These are phyloP conservation scores for Microbotryum saponariae DNA, from an alignment of 1,284 basidiomycete species.

Conservation along the genomic window DNA sequence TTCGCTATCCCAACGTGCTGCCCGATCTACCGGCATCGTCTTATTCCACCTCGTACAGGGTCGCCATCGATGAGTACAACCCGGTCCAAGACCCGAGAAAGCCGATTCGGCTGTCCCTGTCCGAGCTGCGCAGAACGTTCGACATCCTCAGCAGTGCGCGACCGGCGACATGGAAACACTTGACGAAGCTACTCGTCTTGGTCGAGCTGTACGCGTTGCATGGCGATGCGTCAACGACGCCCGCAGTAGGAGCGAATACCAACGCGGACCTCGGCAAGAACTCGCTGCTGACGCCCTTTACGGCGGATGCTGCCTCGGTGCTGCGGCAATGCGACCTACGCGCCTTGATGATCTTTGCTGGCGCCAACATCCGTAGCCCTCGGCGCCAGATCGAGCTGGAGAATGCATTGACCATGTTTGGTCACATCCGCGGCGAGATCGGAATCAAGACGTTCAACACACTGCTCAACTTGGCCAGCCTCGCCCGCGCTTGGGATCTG, in stretches of 20 bases:
- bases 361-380: background rate
- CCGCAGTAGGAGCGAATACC: too few relatives aligned
- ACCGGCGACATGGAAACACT: slow-evolving; percentile 16
- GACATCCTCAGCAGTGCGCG: slow-evolving; percentile 9
- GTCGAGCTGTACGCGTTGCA: slow-evolving; percentile 21
- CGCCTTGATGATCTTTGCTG: slow-evolving; percentile 18
- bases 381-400: background rate
- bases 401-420: background rate
- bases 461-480: slow-evolving; percentile 12
- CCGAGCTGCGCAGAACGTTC: slow-evolving; percentile 16
- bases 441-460: slow-evolving; percentile 17
- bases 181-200: slow-evolving; percentile 24
- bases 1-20: slow-evolving; percentile 20
- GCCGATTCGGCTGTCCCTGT: slow-evolving; percentile 13
- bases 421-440: too few relatives aligned
- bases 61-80: slow-evolving; percentile 1
- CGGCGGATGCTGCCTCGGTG: too few relatives aligned
- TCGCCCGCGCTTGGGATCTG: slow-evolving; percentile 16
- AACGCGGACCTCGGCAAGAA: too few relatives aligned
- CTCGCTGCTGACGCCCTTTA: too few relatives aligned
- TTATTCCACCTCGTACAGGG: slow-evolving; percentile 8
- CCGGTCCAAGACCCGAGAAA: slow-evolving; percentile 1
- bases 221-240: background rate
- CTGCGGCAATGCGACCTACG: slow-evolving; percentile 15
- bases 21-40: slow-evolving; percentile 12